These are phyloP conservation scores for Rhodotorula graminis DNA, from an alignment of 768 basidiomycete genomes.

Conservation along the genomic window DNA sequence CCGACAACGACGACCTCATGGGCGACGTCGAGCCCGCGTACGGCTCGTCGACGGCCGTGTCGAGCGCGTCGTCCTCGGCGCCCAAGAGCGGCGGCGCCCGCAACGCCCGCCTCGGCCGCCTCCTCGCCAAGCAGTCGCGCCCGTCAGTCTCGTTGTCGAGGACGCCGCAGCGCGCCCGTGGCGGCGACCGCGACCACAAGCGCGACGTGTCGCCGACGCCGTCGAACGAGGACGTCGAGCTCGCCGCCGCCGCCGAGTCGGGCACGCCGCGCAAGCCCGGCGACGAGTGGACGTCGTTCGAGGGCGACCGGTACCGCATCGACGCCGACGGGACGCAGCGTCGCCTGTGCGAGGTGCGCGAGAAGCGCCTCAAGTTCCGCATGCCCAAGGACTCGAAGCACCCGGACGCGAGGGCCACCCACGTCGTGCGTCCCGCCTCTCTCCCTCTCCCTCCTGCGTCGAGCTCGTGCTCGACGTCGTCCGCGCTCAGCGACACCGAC, in stretches of 20 bases:
- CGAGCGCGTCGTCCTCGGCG: not conserved
- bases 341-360: slow-evolving; percentile 27
- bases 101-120: slow-evolving; percentile 1
- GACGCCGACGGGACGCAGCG: slow-evolving; percentile 10
- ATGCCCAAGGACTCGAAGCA: slow-evolving; percentile 30
- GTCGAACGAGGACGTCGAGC: not conserved
- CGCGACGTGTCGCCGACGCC: not conserved
- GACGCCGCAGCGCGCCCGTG: too few species aligned
- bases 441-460: too few species aligned
- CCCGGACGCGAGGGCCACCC: slow-evolving; percentile 19
- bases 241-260: not conserved
- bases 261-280: not conserved
- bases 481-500: not conserved
- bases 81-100: not conserved
- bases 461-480: too few species aligned
- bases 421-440: slow-evolving; percentile 13
- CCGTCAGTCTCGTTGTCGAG: not conserved
- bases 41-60: slow-evolving; percentile 6
- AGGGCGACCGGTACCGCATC: slow-evolving; percentile 27
- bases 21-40: slow-evolving; percentile 21
- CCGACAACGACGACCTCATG: slow-evolving; percentile 31
- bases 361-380: slow-evolving; percentile 12
- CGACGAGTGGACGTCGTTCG: slow-evolving; percentile 29
- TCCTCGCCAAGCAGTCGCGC: slow-evolving; percentile 9
- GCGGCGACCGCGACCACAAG: too few species aligned